phyloP scores from a whole-genome alignment of 257 asterid genomes.

The Nicotiana obtusifolia region DNA sequence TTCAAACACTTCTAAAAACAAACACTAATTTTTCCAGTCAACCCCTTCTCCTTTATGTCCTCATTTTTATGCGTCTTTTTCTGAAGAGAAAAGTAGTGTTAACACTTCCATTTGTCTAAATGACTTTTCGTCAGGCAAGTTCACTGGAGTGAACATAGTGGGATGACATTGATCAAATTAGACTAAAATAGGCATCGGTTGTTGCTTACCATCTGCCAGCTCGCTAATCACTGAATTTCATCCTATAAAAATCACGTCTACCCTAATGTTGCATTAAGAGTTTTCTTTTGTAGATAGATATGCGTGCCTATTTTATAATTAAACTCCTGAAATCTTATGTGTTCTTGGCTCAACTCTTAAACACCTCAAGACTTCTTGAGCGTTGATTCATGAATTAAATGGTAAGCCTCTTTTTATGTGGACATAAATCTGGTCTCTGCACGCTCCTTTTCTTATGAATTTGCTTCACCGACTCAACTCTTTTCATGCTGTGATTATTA shows the following conservation, averaged over 20 bases:
- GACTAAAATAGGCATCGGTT: not conserved
- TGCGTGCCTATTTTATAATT: not conserved
- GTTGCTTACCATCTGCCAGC: not conserved
- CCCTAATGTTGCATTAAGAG: not conserved
- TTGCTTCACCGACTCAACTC: not conserved
- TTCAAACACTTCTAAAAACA: no score
- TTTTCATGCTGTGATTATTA: not conserved
- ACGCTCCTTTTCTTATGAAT: not conserved
- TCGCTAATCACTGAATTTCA: not conserved
- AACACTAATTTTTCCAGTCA: no score
- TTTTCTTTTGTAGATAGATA: not conserved
- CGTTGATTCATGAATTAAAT: not conserved
- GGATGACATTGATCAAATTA: not conserved
- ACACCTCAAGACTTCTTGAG: not conserved
- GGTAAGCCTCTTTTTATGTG: not conserved
- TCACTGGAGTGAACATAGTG: not conserved
- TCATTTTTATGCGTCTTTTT: no score
- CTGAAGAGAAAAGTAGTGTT: no score
- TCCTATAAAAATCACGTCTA: not conserved
- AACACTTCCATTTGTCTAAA: no score
- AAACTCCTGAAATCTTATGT: not conserved
- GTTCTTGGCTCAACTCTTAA: not conserved
- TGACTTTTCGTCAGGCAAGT: no score
- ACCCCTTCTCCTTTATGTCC: no score
- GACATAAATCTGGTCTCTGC: not conserved